Evolutionary conservation across 2,329 filamentous ascomycete species (phyloP).

Genomic region (Botrytis tulipae): DNA sequence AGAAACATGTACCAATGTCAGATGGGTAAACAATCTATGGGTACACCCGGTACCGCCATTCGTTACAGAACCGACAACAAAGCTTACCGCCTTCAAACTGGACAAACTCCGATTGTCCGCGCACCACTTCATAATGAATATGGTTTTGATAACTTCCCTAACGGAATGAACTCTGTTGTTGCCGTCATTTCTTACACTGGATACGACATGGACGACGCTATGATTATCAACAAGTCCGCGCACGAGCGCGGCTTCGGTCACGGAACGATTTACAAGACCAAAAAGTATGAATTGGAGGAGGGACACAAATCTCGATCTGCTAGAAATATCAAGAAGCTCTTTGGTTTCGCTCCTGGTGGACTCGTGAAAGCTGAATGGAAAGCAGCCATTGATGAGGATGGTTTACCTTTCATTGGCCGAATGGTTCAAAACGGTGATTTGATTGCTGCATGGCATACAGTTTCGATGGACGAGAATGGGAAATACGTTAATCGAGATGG

Average conservation of each 20-base stretch:
- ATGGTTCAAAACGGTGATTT: conserved; percentile 78
- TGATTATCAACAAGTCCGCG: conserved; percentile 97
- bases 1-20: conserved; percentile 99
- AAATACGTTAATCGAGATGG: conserved; percentile 83
- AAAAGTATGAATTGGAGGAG: conserved; percentile 83
- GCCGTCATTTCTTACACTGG: conserved; percentile 98
- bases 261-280: conserved; percentile 97
- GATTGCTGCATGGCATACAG: conserved; percentile 85
- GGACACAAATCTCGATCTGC: conserved; percentile 63
- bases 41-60: conserved; percentile 83
- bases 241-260: conserved; percentile 95
- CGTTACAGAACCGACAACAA: conserved; percentile 95
- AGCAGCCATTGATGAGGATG: conserved; percentile 78
- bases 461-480: conserved; percentile 74
- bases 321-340: conserved; percentile 74
- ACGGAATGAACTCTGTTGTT: conserved; percentile 91
- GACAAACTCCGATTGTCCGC: conserved; percentile 90
- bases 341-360: conserved; percentile 82
- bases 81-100: conserved; percentile 88
- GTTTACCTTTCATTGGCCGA: conserved; percentile 77
- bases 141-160: conserved; percentile 96
- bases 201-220: conserved; percentile 99
- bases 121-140: conserved; percentile 93
- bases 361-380: conserved; percentile 69
- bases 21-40: conserved; percentile 99